These are phyloP conservation scores for Starmerella potacharoeniae DNA, from an alignment of 805 yeast genomes.

Conservation along the genomic window DNA sequence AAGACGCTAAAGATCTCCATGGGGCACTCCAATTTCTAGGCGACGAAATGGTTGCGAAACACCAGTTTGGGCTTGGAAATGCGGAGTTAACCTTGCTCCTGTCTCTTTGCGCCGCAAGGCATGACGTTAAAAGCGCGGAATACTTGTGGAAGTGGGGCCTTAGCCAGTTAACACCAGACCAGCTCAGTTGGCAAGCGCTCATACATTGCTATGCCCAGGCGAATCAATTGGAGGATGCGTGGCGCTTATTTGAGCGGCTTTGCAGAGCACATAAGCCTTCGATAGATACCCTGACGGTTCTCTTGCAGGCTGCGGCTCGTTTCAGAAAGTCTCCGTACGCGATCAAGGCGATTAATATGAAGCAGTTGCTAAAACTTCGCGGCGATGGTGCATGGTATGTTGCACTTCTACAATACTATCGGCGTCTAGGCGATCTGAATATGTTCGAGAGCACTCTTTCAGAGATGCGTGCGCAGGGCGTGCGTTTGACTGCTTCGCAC, in stretches of 20 bases:
- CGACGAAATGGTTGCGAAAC: slow-evolving; percentile 17
- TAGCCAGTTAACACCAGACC: slow-evolving; percentile 20
- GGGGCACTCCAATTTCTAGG: slow-evolving; percentile 27
- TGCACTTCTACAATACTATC: slow-evolving; percentile 5
- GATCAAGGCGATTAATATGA: background rate
- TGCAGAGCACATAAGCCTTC: slow-evolving; percentile 9
- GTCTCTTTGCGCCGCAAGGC: slow-evolving; percentile 24
- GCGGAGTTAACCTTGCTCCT: slow-evolving; percentile 23
- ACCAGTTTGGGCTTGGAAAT: slow-evolving; percentile 20
- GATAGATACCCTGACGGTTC: slow-evolving; percentile 22
- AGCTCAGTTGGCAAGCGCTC: slow-evolving; percentile 27
- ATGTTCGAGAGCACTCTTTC: slow-evolving; percentile 29
- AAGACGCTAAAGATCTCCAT: slow-evolving; percentile 31
- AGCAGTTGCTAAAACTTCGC: slow-evolving; percentile 20
- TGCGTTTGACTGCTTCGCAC: slow-evolving; percentile 19
- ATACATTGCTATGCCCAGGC: slow-evolving; percentile 27
- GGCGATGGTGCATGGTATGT: slow-evolving; percentile 26
- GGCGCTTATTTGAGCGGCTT: slow-evolving; percentile 26
- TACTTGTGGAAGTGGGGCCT: slow-evolving; percentile 25
- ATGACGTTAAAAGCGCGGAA: slow-evolving; percentile 24
- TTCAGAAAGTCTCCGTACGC: background rate
- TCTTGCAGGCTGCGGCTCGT: slow-evolving; percentile 22
- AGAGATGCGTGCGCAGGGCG: slow-evolving; percentile 18
- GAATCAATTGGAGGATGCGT: slow-evolving; percentile 27
- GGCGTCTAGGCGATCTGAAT: slow-evolving; percentile 28